Conservation (phyloP, 441 rosid genomes). For the Jatropha podagrica region DNA sequence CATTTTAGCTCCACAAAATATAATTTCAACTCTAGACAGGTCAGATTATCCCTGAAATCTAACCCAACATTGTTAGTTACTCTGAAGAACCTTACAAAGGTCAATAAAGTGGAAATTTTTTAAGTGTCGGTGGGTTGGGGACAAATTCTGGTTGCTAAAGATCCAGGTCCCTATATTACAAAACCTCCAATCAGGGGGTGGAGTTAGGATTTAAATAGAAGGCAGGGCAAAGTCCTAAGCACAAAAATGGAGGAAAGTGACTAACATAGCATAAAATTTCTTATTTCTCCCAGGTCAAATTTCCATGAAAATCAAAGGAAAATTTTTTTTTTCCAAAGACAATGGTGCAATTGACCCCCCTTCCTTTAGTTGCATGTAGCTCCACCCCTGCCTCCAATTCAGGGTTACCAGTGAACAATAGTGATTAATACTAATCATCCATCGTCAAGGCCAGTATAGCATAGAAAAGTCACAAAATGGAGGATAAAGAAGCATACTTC, state of each 20-base stretch:
- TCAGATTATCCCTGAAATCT: background rate
- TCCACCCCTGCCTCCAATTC: background rate
- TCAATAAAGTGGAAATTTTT: too few species aligned
- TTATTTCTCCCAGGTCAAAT: too few species aligned
- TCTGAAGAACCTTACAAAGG: background rate
- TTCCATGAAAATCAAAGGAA: too few species aligned
- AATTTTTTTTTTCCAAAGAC: too few species aligned
- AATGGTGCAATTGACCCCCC: too few species aligned
- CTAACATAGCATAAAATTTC: too few species aligned
- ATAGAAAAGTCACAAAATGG: background rate
- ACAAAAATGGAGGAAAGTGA: too few species aligned
- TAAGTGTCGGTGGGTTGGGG: background rate
- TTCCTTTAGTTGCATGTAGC: too few species aligned
- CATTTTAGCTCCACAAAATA: background rate
- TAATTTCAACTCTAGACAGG: background rate
- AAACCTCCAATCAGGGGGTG: too few species aligned
- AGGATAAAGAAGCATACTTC: slow-evolving; percentile 45
- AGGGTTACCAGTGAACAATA: background rate
- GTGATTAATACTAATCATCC: background rate
- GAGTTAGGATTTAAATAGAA: too few species aligned
- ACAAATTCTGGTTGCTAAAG: background rate
- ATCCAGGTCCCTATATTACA: background rate
- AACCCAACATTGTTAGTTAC: background rate
- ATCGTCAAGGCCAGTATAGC: background rate
- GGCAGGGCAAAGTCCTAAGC: too few species aligned